These are phyloP conservation scores for Leccinum subtestaceum DNA, from an alignment of 768 basidiomycete genomes.

Conservation along the genomic window DNA sequence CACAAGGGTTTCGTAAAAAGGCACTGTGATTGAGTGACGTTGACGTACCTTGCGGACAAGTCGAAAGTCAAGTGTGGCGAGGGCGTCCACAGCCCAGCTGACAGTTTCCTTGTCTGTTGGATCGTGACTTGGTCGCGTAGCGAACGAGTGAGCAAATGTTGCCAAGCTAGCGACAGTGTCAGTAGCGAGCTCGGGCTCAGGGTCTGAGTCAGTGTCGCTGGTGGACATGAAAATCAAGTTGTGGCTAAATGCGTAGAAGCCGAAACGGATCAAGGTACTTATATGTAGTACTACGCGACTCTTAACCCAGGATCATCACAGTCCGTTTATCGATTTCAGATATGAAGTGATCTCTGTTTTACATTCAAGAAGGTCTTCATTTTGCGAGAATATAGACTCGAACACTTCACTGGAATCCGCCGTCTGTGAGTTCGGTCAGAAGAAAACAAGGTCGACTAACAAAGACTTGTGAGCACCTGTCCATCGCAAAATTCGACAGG, in stretches of 20 bases:
- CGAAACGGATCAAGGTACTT: neutral
- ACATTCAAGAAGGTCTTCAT: conserved; percentile 47
- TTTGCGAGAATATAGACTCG: conserved; percentile 63
- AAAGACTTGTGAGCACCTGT: conserved; percentile 44
- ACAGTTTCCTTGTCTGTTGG: conserved; percentile 12
- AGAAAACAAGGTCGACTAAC: neutral
- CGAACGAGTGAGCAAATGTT: conserved; percentile 20
- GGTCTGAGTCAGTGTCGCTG: conserved; percentile 61
- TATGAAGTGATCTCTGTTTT: conserved; percentile 55
- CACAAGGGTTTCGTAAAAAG: neutral
- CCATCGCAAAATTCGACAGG: conserved; percentile 62
- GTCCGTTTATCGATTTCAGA: conserved; percentile 53
- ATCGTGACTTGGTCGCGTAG: conserved; percentile 4
- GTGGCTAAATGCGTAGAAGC: neutral
- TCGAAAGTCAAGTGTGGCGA: conserved; percentile 29
- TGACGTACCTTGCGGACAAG: conserved; percentile 28
- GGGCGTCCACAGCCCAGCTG: conserved; percentile 22
- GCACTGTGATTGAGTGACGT: neutral
- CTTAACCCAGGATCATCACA: conserved; percentile 32
- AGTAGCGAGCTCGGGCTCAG: conserved; percentile 32
- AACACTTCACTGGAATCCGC: conserved; percentile 54
- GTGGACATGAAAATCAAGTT: conserved; percentile 33
- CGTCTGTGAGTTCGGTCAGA: conserved; percentile 42
- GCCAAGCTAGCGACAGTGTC: conserved; percentile 16
- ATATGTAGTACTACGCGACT: neutral